Evolutionary conservation across 495 filamentous ascomycete species (phyloP).

Genomic region (Aspergillus baeticus): DNA sequence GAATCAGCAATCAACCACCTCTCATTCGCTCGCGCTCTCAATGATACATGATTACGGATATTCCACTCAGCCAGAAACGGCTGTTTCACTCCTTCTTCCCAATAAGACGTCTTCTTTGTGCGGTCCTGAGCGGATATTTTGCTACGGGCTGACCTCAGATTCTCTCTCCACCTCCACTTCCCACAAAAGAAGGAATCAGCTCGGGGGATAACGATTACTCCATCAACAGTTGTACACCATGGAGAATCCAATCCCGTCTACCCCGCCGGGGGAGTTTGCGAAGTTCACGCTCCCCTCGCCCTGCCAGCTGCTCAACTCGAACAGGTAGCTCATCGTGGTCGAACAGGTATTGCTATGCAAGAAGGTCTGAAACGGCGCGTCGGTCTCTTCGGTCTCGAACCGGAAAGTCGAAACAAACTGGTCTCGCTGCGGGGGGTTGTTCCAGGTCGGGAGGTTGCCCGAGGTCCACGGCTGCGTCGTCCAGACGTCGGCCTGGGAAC

Average conservation of each 20-base stretch:
- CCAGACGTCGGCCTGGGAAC: conserved; percentile 17
- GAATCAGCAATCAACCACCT: no score
- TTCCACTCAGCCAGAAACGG: no score
- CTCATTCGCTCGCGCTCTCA: no score
- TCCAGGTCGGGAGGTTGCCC: conserved; percentile 13
- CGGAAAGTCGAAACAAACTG: conserved; percentile 8
- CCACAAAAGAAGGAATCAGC: no score
- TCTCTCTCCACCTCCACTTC: no score
- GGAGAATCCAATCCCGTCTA: conserved; percentile 10
- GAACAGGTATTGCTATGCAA: conserved; percentile 14
- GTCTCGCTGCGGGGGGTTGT: conserved; percentile 8
- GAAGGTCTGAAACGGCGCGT: neutral
- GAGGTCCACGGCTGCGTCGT: conserved; percentile 11
- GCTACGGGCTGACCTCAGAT: no score
- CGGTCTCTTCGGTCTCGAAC: conserved; percentile 11
- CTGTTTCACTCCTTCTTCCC: no score
- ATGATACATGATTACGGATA: no score
- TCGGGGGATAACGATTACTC: no score
- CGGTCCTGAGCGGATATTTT: no score
- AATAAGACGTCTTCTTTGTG: neutral
- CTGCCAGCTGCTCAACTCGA: conserved; percentile 9
- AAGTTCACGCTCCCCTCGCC: conserved; percentile 20
- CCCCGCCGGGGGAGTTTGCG: neutral
- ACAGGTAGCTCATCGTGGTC: conserved; percentile 19
- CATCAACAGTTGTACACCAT: conserved; percentile 22